These are phyloP conservation scores for Jimgerdemannia lactiflua DNA, from an alignment of 192 early-diverging fungal genomes.

Conservation along the genomic window DNA sequence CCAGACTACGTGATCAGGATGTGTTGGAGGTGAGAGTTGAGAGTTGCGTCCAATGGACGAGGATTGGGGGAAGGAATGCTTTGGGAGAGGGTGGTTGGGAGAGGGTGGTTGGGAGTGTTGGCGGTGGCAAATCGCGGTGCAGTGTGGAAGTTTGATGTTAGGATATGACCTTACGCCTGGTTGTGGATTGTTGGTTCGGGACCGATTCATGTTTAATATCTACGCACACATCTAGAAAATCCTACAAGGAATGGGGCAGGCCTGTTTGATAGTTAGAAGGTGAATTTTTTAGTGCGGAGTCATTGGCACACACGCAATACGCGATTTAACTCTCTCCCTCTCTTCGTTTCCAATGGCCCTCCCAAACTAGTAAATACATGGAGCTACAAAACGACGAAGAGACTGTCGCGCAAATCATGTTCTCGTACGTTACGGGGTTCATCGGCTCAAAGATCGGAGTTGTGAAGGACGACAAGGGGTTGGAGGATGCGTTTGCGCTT, in stretches of 20 bases:
- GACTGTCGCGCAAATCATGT: constrained; percentile 22
- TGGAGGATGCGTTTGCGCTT: constrained; percentile 30
- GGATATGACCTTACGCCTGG: too few relatives aligned
- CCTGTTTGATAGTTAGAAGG: constrained; percentile 7
- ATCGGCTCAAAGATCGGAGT: constrained; percentile 23
- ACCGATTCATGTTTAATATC: too few relatives aligned
- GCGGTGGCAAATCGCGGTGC: too few relatives aligned
- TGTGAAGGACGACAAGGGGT: constrained; percentile 22
- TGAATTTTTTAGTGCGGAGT: not conserved
- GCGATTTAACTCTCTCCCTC: too few relatives aligned
- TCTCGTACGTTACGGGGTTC: constrained; percentile 42
- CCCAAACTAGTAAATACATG: constrained; percentile 29
- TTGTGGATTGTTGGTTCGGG: too few relatives aligned
- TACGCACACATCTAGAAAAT: too few relatives aligned
- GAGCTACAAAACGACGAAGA: constrained; percentile 47
- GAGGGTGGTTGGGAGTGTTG: too few relatives aligned
- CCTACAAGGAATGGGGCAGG: not conserved
- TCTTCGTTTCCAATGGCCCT: too few relatives aligned
- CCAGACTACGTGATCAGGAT: constrained; percentile 23
- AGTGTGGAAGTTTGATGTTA: too few relatives aligned
- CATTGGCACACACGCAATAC: too few relatives aligned
- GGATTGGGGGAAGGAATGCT: too few relatives aligned
- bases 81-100: too few relatives aligned
- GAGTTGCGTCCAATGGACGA: not conserved
- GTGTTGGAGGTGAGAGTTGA: constrained; percentile 29